Conservation (phyloP, 2,329 filamentous ascomycete species). For the Sphaerulina vaccinii region DNA sequence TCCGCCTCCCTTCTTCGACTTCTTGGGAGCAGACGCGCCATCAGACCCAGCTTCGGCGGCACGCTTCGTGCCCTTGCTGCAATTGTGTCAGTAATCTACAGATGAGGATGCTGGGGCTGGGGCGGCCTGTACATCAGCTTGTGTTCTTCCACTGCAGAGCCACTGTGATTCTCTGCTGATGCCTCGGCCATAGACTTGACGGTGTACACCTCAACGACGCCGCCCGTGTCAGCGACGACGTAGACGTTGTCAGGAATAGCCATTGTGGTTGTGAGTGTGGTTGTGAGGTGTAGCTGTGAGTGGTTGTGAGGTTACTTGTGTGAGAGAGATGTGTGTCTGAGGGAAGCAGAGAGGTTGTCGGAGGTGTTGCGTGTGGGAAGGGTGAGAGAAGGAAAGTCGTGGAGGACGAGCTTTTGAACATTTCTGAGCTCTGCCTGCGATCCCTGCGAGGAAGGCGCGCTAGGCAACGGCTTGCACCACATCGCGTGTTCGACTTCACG, state of each 20-base stretch:
- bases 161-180: neutral
- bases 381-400: neutral
- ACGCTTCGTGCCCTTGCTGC: slow-evolving; percentile 4
- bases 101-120: neutral
- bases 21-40: slow-evolving; percentile 2
- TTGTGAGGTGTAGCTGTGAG: neutral
- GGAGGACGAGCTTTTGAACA: neutral
- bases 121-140: neutral
- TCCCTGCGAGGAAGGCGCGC: slow-evolving; percentile 9
- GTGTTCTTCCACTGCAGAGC: slow-evolving; percentile 1
- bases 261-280: neutral
- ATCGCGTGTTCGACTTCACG: neutral
- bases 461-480: neutral
- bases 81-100: neutral
- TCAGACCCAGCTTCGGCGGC: neutral
- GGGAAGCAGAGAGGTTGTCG: neutral
- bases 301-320: neutral
- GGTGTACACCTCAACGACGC: neutral
- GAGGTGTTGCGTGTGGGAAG: neutral
- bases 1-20: slow-evolving; percentile 9
- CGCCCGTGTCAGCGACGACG: neutral
- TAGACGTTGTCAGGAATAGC: neutral
- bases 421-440: neutral
- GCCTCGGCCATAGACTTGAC: slow-evolving; percentile 1
- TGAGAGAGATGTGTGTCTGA: neutral